Base-by-base conservation (phyloP, 2,329 filamentous ascomycete species). In the Didymella exigua region DNA sequence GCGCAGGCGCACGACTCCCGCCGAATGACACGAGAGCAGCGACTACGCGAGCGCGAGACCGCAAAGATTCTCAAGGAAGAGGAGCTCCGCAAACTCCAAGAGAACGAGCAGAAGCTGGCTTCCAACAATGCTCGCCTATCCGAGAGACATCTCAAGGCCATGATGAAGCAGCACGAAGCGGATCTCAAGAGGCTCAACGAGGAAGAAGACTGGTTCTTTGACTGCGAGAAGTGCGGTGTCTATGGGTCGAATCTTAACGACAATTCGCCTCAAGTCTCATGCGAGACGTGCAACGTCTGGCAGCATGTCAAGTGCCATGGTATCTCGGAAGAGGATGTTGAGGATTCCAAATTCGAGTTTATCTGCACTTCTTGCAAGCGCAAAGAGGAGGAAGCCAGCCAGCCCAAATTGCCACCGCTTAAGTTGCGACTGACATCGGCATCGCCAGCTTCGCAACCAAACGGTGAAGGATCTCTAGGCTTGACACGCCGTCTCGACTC, bases 251-350 rank as follows among this genome's bases (percentile, higher is more conserved):
- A 97, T 55, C 70, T 86, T 57, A 95, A 99, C 67, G 95, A 98
- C 72, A 95, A 95, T 30, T 89, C 91, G 7, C 93, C 96, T 71
- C 96, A 92, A 72, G 87, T 99, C 61, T 90, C 93, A 24, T 99
- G 95, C 76, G 95, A 99, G 71, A 87, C 83, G 63, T 99, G 95
- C 79, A 96, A 89, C 70, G 88, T 96, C 42, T 99, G 95, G 95
- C 93, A 98, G 73, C 95, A 99, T 71, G 96, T 92, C 80, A 91
- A 89, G 67, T 99, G 95, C 70, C 84, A 96, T 56, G 89, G 88
- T 34, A 89, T 98, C 60, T 84, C 84, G 40, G 85, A 96, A 66
- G 79, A 83, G 56, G 89, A 93, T 59, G 93, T 92, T 0, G 93
- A 96, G 61, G 56, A 68, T 30, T 47, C 62, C 13, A 90, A 96